Base-by-base conservation (phyloP, 495 filamentous ascomycete genomes). In the Hypoxylon intermedium region DNA sequence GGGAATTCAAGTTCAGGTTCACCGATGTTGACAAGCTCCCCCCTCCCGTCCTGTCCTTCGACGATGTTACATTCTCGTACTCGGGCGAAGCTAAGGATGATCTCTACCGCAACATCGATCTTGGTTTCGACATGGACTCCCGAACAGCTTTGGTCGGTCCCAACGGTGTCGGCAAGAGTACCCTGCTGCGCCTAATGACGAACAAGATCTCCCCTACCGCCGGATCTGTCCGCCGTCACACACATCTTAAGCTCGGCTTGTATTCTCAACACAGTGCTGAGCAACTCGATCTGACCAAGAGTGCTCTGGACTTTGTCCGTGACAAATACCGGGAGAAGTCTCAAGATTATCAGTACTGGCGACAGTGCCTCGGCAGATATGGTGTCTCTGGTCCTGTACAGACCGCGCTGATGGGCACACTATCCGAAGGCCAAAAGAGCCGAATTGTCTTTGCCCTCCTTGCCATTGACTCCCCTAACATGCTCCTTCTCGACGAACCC, bases 151-250 rank as follows among this genome's bases (percentile, higher is more conserved):
- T 99, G 44, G 94, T 99, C 68, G 94, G 94, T 36, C 94, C 94
- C 70, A 99, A 99, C 77, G 94, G 94, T 91, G 94, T 99, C 49
- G 94, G 94, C 70, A 99, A 99, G 80, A 98, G 95, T n/a, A 99
- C 94, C 9, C 84, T 99, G 26, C 87, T 99, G 26, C 90, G 91
- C 69, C 84, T 99, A 53, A 98, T 99, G 91, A 99, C 95, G 20
- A 93, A 92, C 75, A 92, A 93, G 79, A 84, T 99, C 34, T 92
- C 88, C 11, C 89, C 94, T 21, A 97, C 90, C 38, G 72, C 74
- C 54, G 94, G 94, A 59, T 80, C 82, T 58, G 91, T 99, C 55
- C 86, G 82, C 63, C 86, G 93, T 59, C 94, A 99, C 79, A 98
- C 94, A 21, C 94, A 98, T 79, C 85, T 99, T 78, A 99, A 97